These are phyloP conservation scores for Perkinsus marinus DNA, from an alignment of 169 alveolate species.

Conservation along the genomic window DNA sequence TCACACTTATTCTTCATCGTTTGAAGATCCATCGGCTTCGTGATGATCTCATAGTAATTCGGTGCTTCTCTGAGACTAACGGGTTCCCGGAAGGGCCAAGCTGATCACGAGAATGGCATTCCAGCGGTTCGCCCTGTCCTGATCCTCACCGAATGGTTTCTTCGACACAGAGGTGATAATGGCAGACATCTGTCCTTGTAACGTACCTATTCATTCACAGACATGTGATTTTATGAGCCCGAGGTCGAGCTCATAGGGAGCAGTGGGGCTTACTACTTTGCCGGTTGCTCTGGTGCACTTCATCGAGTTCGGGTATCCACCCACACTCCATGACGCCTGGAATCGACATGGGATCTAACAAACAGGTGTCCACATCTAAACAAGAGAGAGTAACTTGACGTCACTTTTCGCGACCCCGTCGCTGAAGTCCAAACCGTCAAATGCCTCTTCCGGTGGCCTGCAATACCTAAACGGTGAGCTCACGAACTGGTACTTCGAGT, in stretches of 20 bases:
- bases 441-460: not conserved
- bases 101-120: not conserved
- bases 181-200: not conserved
- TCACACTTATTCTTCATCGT: constrained; percentile 17
- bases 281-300: not conserved
- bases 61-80: constrained; percentile 51
- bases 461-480: not conserved
- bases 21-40: constrained; percentile 54
- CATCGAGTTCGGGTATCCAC: not conserved
- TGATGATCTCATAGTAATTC: constrained; percentile 57
- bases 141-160: not conserved
- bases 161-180: not conserved
- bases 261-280: not conserved
- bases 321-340: not conserved
- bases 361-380: not conserved
- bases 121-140: not conserved
- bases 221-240: not conserved
- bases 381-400: not conserved
- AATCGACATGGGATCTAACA: not conserved
- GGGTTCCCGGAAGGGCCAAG: constrained; percentile 48
- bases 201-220: not conserved
- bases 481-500: not conserved
- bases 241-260: not conserved
- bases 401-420: not conserved
- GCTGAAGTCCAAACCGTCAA: not conserved